These are phyloP conservation scores for Lodderomyces parapsilosis DNA, from an alignment of 1,139 yeast genomes.

Conservation along the genomic window DNA sequence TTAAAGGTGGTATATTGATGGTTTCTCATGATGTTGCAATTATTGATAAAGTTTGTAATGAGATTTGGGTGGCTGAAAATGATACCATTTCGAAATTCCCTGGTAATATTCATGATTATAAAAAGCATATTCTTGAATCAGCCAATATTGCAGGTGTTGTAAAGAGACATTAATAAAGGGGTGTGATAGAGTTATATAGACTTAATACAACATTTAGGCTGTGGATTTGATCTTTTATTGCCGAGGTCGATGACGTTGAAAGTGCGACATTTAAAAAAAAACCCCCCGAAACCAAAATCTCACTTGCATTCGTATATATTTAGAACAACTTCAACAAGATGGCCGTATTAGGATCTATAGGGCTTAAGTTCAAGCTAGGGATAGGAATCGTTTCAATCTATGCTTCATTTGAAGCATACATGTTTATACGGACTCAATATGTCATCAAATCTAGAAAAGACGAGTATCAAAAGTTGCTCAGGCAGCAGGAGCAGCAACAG, in stretches of 20 bases:
- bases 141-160: conserved; percentile 91
- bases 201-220: not conserved
- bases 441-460: conserved; percentile 55
- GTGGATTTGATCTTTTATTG: not conserved
- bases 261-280: too few species aligned
- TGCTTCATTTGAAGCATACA: conserved; percentile 65
- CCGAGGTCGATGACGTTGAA: not conserved
- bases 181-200: not conserved
- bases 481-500: not conserved
- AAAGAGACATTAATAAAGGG: conserved; percentile 55
- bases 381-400: conserved; percentile 60
- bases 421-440: conserved; percentile 53
- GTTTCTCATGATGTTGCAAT: conserved; percentile 96
- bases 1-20: conserved; percentile 95
- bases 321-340: conserved; percentile 6
- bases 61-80: conserved; percentile 92
- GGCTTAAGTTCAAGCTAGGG: conserved; percentile 40
- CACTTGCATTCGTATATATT: too few species aligned
- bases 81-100: conserved; percentile 77
- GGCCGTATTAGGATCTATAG: conserved; percentile 13
- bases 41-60: conserved; percentile 83
- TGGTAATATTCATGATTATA: conserved; percentile 85
- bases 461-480: conserved; percentile 24
- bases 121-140: conserved; percentile 74
- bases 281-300: too few species aligned